These are phyloP conservation scores for Cucumis sativus DNA, from an alignment of 306 rosid genomes.

Conservation along the genomic window Cucumber_9930_V3 NC_026660.2:25088001-25088500, in stretches of 20 bases:
- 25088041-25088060: slow-evolving; percentile 92
- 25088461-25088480: neutral
- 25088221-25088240: slow-evolving; percentile 60
- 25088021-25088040: slow-evolving; percentile 90
- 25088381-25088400: neutral
- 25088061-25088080: slow-evolving; percentile 77
- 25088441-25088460: neutral
- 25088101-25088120: slow-evolving; percentile 80
- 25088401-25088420: neutral
- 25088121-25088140: slow-evolving; percentile 67
- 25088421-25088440: neutral
- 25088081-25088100: slow-evolving; percentile 65
- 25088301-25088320: slow-evolving; percentile 56
- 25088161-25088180: slow-evolving; percentile 72
- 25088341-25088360: slow-evolving; percentile 34
- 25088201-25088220: slow-evolving; percentile 61
- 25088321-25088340: slow-evolving; percentile 33
- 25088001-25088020: slow-evolving; percentile 90
- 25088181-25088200: slow-evolving; percentile 77
- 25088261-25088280: slow-evolving; percentile 50
- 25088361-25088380: slow-evolving; percentile 25
- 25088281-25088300: slow-evolving; percentile 48
- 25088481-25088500: slow-evolving; percentile 49
- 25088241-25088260: slow-evolving; percentile 72
- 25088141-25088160: slow-evolving; percentile 91